Evolutionary conservation across 495 filamentous ascomycete species (phyloP), one percentile per base, ranked within the genome.

Genomic region (Aspergillus affinis): DNA sequence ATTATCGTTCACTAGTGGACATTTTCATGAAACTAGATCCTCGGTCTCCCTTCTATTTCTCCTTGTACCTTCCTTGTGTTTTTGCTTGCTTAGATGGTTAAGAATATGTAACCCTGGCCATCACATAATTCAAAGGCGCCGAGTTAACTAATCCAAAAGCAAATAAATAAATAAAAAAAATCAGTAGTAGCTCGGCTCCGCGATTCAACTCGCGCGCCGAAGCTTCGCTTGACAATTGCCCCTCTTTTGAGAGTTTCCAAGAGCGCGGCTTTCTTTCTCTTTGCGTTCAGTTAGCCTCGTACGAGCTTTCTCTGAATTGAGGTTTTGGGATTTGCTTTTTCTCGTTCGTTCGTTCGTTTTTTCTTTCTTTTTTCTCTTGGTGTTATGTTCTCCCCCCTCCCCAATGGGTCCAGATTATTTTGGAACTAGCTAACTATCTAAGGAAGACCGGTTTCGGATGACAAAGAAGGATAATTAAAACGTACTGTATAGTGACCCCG

Each of bases 141-240:
- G 30, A 32, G 30, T 32, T 32, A 4, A 32, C 23, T 13, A 18
- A 36, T 13, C 8, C 8, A 36, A 36, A 18, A 18, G 13, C 10
- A 36, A 53, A 36, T 27, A 18, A 36, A 27, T 32, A 36, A 36
- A n/a, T n/a, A 18, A 18, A 7, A 12, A 36, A 53, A 36, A 29
- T 6, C 27, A 29, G 19, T 9, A 19, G 27, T 51, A 53, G 55
- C 23, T 44, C 51, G 55, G 48, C 60, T 61, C 60, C 60, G 48
- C 36, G 19, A 41, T 32, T 54, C 51, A 26, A 26, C 48, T 62
- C 46, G 55, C 59, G 52, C 47, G 51, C 51, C 48, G 52, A 63
- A 63, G 61, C 61, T 63, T 63, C 51, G 61, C 61, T 57, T 56
- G 36, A 41, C 13, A 44, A 36, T 13, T 47, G 30, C 44, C 55